A percentile compares a stretch with the other conserved stretches of the same genome.
Evolutionary conservation across 495 filamentous ascomycete species (phyloP).

Genomic region (Penicillium ochrochloron): DNA sequence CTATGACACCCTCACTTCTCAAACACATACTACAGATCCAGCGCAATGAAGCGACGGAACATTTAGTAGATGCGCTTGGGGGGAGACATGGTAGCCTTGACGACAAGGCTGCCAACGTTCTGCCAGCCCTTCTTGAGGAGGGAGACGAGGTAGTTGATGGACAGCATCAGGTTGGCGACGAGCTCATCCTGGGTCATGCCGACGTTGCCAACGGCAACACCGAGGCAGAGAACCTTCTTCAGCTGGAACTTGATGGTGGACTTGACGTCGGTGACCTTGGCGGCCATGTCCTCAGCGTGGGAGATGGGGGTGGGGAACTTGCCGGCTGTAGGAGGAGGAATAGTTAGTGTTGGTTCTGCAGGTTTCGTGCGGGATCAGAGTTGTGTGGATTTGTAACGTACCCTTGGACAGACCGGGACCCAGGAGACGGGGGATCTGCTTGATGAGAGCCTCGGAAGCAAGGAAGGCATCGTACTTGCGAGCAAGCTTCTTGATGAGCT

Average conservation of each 20-base stretch:
- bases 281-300: conserved; percentile 87
- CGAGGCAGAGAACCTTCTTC: conserved; percentile 99
- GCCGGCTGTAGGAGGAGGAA: conserved; percentile 64
- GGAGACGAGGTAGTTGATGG: conserved; percentile 99
- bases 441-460: conserved; percentile 93
- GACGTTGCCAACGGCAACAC: conserved; percentile 98
- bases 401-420: conserved; percentile 98
- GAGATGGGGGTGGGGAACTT: conserved; percentile 99
- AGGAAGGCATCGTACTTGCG: conserved; percentile 99
- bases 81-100: conserved; percentile 99
- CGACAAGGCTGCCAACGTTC: conserved; percentile 98
- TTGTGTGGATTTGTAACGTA: conserved; percentile 43
- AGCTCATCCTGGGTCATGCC: conserved; percentile 96
- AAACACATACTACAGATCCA: conserved; percentile 32
- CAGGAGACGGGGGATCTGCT: conserved; percentile 99
- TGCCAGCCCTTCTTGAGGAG: conserved; percentile 99
- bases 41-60: conserved; percentile 41
- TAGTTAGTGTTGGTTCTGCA: conserved; percentile 21
- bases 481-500: conserved; percentile 99
- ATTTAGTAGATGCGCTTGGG: conserved; percentile 94
- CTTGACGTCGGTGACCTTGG: conserved; percentile 98
- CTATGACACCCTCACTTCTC: conserved; percentile 42
- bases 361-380: background rate
- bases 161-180: conserved; percentile 93
- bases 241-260: conserved; percentile 99